A percentile compares a stretch with the other conserved stretches of the same genome.
phyloP scores from a whole-genome alignment of 75 land plant genomes.

The Cunninghamia lanceolata region DNA sequence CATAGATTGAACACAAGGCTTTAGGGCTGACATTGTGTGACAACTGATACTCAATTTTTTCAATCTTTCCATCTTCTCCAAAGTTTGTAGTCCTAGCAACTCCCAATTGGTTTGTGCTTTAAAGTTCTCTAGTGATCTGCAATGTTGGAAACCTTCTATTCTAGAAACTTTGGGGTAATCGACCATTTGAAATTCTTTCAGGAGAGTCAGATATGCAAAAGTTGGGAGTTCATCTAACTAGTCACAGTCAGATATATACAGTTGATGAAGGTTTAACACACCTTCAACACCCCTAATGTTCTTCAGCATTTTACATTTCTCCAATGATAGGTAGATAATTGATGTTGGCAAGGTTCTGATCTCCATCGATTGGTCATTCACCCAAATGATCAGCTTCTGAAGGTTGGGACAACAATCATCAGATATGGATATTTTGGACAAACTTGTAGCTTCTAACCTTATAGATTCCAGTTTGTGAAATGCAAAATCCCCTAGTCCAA shows the following conservation, averaged over 20 bases:
- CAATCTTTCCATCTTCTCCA: too few relatives aligned
- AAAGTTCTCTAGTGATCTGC: too few relatives aligned
- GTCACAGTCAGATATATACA: too few relatives aligned
- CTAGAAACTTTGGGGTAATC: too few relatives aligned
- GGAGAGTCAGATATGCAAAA: too few relatives aligned
- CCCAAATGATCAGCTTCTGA: background rate
- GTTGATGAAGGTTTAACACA: background rate
- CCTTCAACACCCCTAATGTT: background rate
- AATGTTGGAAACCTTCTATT: too few relatives aligned
- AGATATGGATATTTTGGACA: background rate
- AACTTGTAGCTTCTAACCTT: background rate
- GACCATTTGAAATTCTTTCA: too few relatives aligned
- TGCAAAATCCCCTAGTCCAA: background rate
- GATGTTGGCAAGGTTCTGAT: background rate
- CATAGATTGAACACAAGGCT: too few relatives aligned
- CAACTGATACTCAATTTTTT: too few relatives aligned
- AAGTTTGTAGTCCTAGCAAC: background rate
- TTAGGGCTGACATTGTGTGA: too few relatives aligned
- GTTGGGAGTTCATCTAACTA: too few relatives aligned
- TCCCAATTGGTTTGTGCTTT: too few relatives aligned
- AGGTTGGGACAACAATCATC: background rate
- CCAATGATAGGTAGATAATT: background rate
- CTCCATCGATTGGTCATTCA: background rate
- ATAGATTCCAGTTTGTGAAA: background rate
- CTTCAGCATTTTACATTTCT: background rate